These are phyloP conservation scores for Aspergillus fumigatiaffinis DNA, from an alignment of 2,329 filamentous ascomycete genomes.

Conservation along the genomic window DNA sequence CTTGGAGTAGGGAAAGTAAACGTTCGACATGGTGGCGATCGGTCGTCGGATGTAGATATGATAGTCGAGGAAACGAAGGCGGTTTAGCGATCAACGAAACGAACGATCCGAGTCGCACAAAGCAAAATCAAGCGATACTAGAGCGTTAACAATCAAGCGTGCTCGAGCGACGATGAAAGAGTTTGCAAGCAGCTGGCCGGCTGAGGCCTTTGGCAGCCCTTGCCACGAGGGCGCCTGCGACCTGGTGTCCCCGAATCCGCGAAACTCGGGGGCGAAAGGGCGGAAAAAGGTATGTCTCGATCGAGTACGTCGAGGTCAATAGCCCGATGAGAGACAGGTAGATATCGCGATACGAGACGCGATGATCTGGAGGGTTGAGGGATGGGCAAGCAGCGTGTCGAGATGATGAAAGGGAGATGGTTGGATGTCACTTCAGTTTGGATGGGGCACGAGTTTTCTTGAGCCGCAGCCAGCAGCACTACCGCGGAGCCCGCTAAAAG, in stretches of 20 bases:
- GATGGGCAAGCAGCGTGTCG: constrained; percentile 28
- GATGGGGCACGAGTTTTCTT: constrained; percentile 41
- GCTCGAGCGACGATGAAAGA: constrained; percentile 29
- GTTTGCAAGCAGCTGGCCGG: constrained; percentile 37
- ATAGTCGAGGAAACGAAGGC: constrained; percentile 7
- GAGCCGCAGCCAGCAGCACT: constrained; percentile 23
- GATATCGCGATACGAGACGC: constrained; percentile 41
- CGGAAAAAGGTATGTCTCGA: constrained; percentile 23
- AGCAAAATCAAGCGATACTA: constrained; percentile 2
- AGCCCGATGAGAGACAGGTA: constrained; percentile 19
- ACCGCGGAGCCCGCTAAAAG: constrained; percentile 20
- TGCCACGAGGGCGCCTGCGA: constrained; percentile 46
- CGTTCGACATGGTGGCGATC: constrained; percentile 75
- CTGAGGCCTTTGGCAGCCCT: constrained; percentile 46
- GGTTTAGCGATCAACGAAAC: constrained; percentile 3
- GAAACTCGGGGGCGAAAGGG: constrained; percentile 27
- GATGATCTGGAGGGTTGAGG: constrained; percentile 36
- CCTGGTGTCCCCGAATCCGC: constrained; percentile 35
- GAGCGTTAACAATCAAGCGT: constrained; percentile 8
- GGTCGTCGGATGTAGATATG: constrained; percentile 22
- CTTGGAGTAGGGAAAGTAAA: constrained; percentile 85
- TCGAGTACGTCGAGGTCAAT: constrained; percentile 22
- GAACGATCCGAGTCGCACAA: constrained; percentile 14
- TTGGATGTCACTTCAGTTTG: constrained; percentile 38
- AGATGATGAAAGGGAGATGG: constrained; percentile 41